Evolutionary conservation across 2,329 filamentous ascomycete genomes (phyloP), one percentile per base, ranked within the genome.

Genomic region (Phaeoacremonium minimum): DNA sequence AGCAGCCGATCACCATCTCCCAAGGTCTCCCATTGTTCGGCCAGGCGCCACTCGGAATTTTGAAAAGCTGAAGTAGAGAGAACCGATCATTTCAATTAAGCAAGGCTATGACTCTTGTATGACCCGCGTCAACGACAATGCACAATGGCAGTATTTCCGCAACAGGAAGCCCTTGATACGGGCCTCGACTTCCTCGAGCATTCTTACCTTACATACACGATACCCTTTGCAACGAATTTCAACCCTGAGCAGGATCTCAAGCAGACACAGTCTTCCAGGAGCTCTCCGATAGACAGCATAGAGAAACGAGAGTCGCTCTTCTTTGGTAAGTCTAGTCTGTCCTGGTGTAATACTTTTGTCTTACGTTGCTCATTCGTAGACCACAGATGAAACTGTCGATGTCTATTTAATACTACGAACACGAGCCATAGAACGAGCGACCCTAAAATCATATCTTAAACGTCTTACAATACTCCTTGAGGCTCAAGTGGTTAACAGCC

Each of bases 321-420:
- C 54, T 87, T 89, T 53, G 85, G 85, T 88, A 67, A 47, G 75
- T 58, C 37, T 41, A 47, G 48, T 41, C 38, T 44, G 41, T 36
- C 34, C 41, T 39, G 48, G 50, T 46, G 44, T 47, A 51, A 46
- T 47, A 43, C 53, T 46, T 46, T 45, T 52, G 51, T 64, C 59
- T 61, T 47, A 53, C 49, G 46, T 51, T 66, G 63, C 73, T 74
- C 59, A 73, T 66, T 60, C 52, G 48, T 61, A 73, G 64, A 66
- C 52, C 54, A 40, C 63, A 89, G 85, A 90, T 73, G 85, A 90
- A 66, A 78, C 77, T 17, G 71, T 85, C 38, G 67, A 81, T 44
- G 70, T 88, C 14, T 79, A 85, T 51, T 64, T 89, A 43, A 68
- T 87, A 9, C 70, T 90, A 39, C 75, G 76, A 49, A 80, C 80